Base-by-base conservation (phyloP, 768 basidiomycete species). In the Mycena floridula region DNA sequence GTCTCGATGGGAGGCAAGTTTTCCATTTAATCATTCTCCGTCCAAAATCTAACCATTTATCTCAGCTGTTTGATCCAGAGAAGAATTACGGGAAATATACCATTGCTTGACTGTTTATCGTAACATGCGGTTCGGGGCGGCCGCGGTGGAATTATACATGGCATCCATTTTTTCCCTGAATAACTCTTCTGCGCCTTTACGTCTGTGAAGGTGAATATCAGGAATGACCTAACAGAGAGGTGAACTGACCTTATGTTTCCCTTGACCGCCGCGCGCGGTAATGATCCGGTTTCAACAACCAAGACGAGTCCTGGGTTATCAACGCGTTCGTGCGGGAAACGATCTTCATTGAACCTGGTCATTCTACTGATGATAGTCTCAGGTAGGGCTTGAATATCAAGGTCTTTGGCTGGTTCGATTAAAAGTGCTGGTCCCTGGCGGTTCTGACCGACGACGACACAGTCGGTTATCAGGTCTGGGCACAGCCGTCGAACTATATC, bases 31-130 rank as follows among this genome's bases (percentile, higher is more conserved):
- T n/a, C n/a, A n/a, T n/a, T n/a, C n/a, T n/a, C n/a, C n/a, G n/a
- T n/a, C n/a, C n/a, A n/a, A n/a, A n/a, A n/a, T n/a, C 39, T 25
- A 5, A 46, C 43, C 42, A 18, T 22, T n/a, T 38, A 27, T 21
- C 46, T 51, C 42, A 89, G 87, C 79, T 96, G 6, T 97, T 92
- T 50, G 92, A 96, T 56, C 92, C 94, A 0, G 87, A 93, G 68
- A 95, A 89, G 72, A 81, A 80, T 48, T 96, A 96, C 49, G 92
- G 93, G 25, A 84, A 89, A 52, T 97, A 97, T 56, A 91, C 89
- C 20, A 88, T 92, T 50, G 70, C 72, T 44, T 68, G 56, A 57
- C 7, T 16, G 28, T 30, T n/a, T n/a, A n/a, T n/a, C n/a, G n/a
- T n/a, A n/a, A n/a, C n/a, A n/a, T n/a, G n/a, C n/a, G n/a, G n/a